Evolutionary conservation across 345 rosid species (phyloP).

Genomic region (Alliaria petiolata): DNA sequence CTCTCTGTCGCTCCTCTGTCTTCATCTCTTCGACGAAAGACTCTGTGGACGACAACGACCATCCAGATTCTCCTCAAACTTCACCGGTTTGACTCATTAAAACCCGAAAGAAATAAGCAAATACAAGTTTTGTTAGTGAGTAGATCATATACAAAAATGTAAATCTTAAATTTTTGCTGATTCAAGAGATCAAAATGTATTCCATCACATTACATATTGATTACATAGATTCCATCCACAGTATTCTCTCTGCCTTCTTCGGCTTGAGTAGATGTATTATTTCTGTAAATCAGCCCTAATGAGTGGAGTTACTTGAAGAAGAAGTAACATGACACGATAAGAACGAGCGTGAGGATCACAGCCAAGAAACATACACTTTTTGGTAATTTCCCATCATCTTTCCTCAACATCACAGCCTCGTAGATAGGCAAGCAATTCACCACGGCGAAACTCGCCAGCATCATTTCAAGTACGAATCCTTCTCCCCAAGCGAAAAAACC

Average conservation of each 20-base stretch:
- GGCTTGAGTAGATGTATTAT: neutral
- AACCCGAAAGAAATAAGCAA: neutral
- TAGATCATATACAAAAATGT: constrained; percentile 20
- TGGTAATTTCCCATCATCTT: constrained; percentile 52
- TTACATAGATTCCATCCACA: neutral
- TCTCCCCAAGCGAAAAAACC: constrained; percentile 9
- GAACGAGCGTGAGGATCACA: constrained; percentile 27
- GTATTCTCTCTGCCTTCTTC: neutral
- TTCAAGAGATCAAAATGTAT: no score
- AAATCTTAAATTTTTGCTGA: neutral
- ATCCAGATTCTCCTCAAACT: constrained; percentile 14
- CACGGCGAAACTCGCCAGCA: constrained; percentile 39
- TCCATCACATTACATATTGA: neutral
- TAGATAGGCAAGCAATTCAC: constrained; percentile 58
- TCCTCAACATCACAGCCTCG: constrained; percentile 57
- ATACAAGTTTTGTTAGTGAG: constrained; percentile 27
- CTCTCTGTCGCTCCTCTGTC: constrained; percentile 77
- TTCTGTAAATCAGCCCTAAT: neutral
- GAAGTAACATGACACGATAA: constrained; percentile 29
- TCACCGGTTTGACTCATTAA: constrained; percentile 21
- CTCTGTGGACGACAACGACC: neutral
- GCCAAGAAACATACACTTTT: constrained; percentile 27
- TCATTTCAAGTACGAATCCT: constrained; percentile 35
- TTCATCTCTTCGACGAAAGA: constrained; percentile 32
- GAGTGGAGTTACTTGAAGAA: constrained; percentile 18